A percentile compares a stretch with the other conserved stretches of the same genome.
Evolutionary conservation across 2,329 filamentous ascomycete species (phyloP).

Genomic region (Aspergillus neotritici): DNA sequence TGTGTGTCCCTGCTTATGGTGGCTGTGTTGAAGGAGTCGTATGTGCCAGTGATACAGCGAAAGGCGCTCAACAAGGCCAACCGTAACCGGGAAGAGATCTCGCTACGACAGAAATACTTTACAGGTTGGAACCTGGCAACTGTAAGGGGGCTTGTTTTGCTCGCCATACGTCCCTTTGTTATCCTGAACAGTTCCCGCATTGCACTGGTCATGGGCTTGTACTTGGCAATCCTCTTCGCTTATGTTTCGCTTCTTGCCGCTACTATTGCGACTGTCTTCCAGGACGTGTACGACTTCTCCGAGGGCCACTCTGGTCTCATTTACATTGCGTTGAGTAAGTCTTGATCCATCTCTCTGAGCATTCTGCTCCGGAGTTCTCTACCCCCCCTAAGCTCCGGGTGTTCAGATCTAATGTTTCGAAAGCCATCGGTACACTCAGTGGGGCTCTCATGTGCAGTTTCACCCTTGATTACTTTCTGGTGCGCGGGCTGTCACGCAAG

Average conservation of each 20-base stretch:
- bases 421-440: constrained; percentile 4
- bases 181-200: constrained; percentile 2
- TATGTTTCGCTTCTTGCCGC: constrained; percentile 2
- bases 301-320: constrained; percentile 4
- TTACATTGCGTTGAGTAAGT: constrained; percentile 3
- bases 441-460: constrained; percentile 3
- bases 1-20: constrained; percentile 1
- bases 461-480: constrained; percentile 5
- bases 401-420: neutral
- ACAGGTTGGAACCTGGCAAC: constrained; percentile 2
- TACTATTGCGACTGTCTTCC: constrained; percentile 4
- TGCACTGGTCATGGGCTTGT: constrained; percentile 7
- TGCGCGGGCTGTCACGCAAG: neutral
- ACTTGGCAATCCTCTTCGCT: constrained; percentile 4
- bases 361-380: neutral
- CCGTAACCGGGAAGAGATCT: neutral
- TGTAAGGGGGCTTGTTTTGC: constrained; percentile 1
- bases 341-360: neutral
- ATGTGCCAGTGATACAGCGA: constrained; percentile 1
- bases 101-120: neutral
- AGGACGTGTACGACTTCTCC: constrained; percentile 2
- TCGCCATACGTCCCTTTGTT: constrained; percentile 4
- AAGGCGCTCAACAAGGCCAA: neutral
- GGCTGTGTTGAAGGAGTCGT: constrained; percentile 2
- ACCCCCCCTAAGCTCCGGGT: neutral